These are phyloP conservation scores for Talaromyces sp. DNA, from an alignment of 2,329 filamentous ascomycete genomes.

Conservation along the genomic window DNA sequence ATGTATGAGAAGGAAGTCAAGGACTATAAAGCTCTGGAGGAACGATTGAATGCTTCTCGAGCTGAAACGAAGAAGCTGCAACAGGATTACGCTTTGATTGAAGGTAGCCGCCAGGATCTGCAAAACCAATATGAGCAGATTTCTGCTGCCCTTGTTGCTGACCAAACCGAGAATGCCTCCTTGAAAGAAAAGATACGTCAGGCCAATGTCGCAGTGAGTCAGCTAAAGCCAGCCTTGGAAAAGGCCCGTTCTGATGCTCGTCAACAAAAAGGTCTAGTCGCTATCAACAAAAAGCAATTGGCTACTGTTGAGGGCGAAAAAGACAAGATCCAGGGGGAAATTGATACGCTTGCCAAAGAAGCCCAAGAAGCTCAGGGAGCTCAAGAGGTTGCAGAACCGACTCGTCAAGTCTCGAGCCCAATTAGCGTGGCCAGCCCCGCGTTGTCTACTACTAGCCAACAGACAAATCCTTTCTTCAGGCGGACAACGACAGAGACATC, in stretches of 20 bases:
- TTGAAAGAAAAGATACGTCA: conserved; percentile 84
- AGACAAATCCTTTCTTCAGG: conserved; percentile 94
- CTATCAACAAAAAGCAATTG: conserved; percentile 98
- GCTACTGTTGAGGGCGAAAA: conserved; percentile 83
- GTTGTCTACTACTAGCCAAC: conserved; percentile 58
- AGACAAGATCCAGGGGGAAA: conserved; percentile 80
- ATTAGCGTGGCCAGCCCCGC: conserved; percentile 64
- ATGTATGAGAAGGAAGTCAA: conserved; percentile 93
- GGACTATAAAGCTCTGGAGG: conserved; percentile 77
- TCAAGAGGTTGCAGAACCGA: conserved; percentile 43
- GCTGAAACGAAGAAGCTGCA: conserved; percentile 81
- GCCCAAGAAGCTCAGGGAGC: conserved; percentile 60
- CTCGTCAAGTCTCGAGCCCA: conserved; percentile 31
- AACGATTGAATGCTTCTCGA: conserved; percentile 70
- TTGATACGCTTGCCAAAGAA: conserved; percentile 62
- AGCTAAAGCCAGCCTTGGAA: conserved; percentile 85
- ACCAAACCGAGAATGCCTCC: conserved; percentile 80
- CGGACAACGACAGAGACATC: conserved; percentile 49
- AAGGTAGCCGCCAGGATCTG: conserved; percentile 75
- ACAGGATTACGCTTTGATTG: conserved; percentile 76
- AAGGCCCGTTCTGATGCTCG: conserved; percentile 88
- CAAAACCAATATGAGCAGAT: conserved; percentile 78
- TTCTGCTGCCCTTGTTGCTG: conserved; percentile 68
- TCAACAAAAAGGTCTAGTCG: conserved; percentile 92
- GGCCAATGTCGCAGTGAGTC: conserved; percentile 75